Conservation (phyloP, 345 rosid species). For the Eucalyptus erythrocorys region DNA sequence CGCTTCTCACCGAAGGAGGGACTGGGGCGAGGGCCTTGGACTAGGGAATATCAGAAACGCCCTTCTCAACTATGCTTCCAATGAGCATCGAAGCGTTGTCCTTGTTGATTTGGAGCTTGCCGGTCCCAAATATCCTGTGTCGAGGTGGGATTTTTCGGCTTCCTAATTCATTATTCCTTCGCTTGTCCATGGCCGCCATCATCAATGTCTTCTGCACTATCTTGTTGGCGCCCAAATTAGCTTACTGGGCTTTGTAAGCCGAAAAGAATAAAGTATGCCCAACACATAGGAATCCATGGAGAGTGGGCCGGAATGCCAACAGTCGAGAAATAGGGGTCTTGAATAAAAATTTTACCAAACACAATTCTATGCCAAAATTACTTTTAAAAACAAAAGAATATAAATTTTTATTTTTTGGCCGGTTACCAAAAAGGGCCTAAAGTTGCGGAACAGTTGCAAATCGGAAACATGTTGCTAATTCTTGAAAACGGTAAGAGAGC, state of each 20-base stretch:
- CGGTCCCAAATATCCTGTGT: slow-evolving; percentile 1
- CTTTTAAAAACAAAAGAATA: too few relatives aligned
- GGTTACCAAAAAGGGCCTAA: too few relatives aligned
- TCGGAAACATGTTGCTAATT: neutral
- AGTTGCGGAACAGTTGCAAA: neutral
- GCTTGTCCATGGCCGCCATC: neutral
- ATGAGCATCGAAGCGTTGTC: slow-evolving; percentile 20
- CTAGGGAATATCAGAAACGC: slow-evolving; percentile 10
- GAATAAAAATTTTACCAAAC: too few relatives aligned
- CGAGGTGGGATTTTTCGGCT: neutral
- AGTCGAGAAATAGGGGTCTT: too few relatives aligned
- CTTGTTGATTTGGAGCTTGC: slow-evolving; percentile 4
- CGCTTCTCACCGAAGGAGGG: slow-evolving; percentile 15
- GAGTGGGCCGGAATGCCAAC: too few relatives aligned
- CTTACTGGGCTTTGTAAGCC: too few relatives aligned
- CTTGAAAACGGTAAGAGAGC: neutral
- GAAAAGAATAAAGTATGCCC: too few relatives aligned
- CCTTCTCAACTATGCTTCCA: slow-evolving; percentile 69
- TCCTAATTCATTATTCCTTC: neutral
- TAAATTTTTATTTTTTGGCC: too few relatives aligned
- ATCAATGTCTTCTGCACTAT: neutral
- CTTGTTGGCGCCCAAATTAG: too few relatives aligned
- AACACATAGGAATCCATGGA: too few relatives aligned
- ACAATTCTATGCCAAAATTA: too few relatives aligned
- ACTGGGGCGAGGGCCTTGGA: slow-evolving; percentile 3